phyloP scores from a whole-genome alignment of 2,329 filamentous ascomycete species.

The Fonsecaea pedrosoi region DNA sequence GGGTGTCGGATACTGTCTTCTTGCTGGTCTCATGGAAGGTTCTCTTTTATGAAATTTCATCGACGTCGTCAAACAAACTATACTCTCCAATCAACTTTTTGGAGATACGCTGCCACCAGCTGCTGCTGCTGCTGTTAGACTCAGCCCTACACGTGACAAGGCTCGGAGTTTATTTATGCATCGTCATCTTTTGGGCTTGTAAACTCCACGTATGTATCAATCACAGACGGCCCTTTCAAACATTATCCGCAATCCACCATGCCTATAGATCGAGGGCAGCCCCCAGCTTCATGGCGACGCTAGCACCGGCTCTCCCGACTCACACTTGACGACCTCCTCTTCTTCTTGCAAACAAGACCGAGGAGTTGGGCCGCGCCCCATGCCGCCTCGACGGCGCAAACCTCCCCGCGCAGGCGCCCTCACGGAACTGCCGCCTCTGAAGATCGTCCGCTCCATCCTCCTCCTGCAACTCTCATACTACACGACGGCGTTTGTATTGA shows the following conservation, averaged over 20 bases:
- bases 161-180: neutral
- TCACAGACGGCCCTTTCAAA: neutral
- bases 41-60: neutral
- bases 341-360: constrained; percentile 26
- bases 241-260: neutral
- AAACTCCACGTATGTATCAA: neutral
- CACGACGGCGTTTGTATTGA: constrained; percentile 64
- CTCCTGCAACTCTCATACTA: constrained; percentile 71
- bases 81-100: neutral
- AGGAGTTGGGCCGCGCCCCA: constrained; percentile 39
- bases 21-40: neutral
- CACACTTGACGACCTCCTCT: constrained; percentile 39
- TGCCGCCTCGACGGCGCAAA: constrained; percentile 64
- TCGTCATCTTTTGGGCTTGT: neutral
- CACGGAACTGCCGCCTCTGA: constrained; percentile 69
- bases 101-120: neutral
- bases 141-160: neutral
- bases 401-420: constrained; percentile 70
- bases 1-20: neutral
- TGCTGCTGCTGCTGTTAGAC: neutral
- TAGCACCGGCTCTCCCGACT: constrained; percentile 40
- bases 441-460: constrained; percentile 71
- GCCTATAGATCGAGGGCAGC: neutral
- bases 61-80: neutral
- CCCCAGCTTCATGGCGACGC: constrained; percentile 9